phyloP scores from a whole-genome alignment of 225 moss, liverwort and hornwort species.

The Pseudisothecium myosuroides region DNA sequence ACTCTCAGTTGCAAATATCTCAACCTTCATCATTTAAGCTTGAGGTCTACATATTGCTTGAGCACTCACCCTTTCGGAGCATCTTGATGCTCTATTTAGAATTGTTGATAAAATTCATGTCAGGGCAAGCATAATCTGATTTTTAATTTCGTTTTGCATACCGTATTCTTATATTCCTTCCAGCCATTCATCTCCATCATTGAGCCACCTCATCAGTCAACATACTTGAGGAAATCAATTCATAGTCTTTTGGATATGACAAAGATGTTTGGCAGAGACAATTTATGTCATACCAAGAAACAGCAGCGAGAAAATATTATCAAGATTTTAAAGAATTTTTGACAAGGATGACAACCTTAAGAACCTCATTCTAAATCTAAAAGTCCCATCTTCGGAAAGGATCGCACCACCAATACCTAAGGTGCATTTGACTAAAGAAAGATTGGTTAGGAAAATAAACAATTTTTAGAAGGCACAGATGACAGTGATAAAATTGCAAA shows the following conservation, averaged over 20 bases:
- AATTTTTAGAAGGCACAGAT: not conserved
- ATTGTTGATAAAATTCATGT: not conserved
- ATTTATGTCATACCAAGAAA: not conserved
- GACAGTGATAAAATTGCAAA: not conserved
- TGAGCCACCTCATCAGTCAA: not conserved
- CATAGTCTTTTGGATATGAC: too few species aligned
- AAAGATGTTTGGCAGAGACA: not conserved
- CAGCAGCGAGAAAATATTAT: not conserved
- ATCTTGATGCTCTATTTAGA: not conserved
- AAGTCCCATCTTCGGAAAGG: not conserved
- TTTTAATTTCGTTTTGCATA: not conserved
- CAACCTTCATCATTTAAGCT: not conserved
- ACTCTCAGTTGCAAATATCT: not conserved
- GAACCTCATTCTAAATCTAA: not conserved
- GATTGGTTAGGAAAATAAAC: not conserved
- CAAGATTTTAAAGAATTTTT: not conserved
- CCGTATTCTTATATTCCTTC: not conserved
- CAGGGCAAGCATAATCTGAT: not conserved
- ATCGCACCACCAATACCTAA: not conserved
- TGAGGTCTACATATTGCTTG: not conserved
- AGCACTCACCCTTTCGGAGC: not conserved
- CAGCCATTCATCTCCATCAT: not conserved
- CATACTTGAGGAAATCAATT: not conserved
- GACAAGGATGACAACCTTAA: not conserved
- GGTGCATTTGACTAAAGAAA: not conserved